Evolutionary conservation across 163 green algal genomes (phyloP).

Genomic region (Chlamydomonas reinhardtii): DNA sequence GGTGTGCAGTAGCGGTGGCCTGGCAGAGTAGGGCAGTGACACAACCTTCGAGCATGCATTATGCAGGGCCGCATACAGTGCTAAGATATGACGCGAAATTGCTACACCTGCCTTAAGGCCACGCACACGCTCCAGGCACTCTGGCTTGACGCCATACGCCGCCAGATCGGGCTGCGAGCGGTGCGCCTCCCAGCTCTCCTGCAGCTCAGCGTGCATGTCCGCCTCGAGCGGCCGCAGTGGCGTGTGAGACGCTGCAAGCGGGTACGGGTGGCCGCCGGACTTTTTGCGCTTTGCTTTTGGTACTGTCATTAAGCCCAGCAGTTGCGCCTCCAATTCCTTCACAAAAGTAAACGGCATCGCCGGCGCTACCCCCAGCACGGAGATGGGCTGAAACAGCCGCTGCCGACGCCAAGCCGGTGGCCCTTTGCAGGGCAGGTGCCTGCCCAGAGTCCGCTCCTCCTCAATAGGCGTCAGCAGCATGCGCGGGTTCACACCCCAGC

Average conservation of each 20-base stretch:
- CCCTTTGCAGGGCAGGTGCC: no score
- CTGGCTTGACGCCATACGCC: no score
- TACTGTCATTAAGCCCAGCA: neutral
- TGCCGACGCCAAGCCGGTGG: neutral
- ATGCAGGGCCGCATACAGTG: no score
- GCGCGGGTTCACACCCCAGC: constrained; percentile 30
- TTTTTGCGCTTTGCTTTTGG: no score
- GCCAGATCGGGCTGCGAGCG: no score
- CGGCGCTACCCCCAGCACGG: neutral
- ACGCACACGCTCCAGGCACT: no score
- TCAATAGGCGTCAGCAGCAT: constrained; percentile 45
- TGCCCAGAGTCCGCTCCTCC: constrained; percentile 41
- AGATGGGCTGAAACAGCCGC: neutral
- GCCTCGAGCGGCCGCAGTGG: neutral
- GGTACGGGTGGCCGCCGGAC: constrained; percentile 41
- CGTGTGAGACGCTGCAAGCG: neutral
- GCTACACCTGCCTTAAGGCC: no score
- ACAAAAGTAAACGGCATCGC: constrained; percentile 47
- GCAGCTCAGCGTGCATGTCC: neutral
- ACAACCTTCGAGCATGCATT: no score
- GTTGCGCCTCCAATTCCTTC: neutral
- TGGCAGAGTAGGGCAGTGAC: no score
- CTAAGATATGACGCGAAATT: neutral
- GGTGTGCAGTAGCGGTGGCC: no score
- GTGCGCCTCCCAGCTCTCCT: neutral